Evolutionary conservation across 345 rosid genomes (phyloP), one percentile per base, ranked within the genome.

Genomic region (Conringia planisiliqua): DNA sequence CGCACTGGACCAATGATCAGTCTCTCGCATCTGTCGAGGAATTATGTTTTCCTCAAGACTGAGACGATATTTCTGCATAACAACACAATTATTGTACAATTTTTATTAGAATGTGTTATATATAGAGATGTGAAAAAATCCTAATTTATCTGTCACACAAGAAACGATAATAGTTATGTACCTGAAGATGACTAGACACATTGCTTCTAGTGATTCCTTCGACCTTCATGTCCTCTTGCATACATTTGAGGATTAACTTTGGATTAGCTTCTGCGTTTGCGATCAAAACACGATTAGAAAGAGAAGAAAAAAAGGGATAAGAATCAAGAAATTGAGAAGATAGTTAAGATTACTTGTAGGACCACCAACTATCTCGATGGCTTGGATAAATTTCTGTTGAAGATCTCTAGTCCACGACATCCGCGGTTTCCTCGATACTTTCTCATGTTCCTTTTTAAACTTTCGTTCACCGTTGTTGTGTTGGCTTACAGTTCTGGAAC

Each of bases 181-280:
- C 79, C 79, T 75, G 79, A 51, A 75, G 79, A 68, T 75, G 79
- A 32, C 79, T 75, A 4, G 63, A 18, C 22, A 75, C 64, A 7
- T 60, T 68, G 62, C 5, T 5, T 61, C 70, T 61, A 22, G 64
- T 60, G 56, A 75, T 36, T 42, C 79, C 79, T 22, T 52, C 7
- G 14, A 75, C 1, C 0, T 52, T 42, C 79, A 75, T 68, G 0
- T 43, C n/a, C n/a, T n/a, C 40, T 68, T 32, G 12, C 56, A 75
- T 20, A 27, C 27, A 42, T 40, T 68, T 55, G 12, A 61, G 57
- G 32, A 75, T 6, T 10, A 0, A 0, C 48, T 20, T 75, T 32
- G 79, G 74, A 40, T 16, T 51, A 39, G 79, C 79, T 40, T 35
- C 79, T 75, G 74, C 33, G 6, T 61, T 68, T 68, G 10, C 58